Evolutionary conservation across 2,329 filamentous ascomycete species (phyloP).

Genomic region (Diaporthe nobilis): DNA sequence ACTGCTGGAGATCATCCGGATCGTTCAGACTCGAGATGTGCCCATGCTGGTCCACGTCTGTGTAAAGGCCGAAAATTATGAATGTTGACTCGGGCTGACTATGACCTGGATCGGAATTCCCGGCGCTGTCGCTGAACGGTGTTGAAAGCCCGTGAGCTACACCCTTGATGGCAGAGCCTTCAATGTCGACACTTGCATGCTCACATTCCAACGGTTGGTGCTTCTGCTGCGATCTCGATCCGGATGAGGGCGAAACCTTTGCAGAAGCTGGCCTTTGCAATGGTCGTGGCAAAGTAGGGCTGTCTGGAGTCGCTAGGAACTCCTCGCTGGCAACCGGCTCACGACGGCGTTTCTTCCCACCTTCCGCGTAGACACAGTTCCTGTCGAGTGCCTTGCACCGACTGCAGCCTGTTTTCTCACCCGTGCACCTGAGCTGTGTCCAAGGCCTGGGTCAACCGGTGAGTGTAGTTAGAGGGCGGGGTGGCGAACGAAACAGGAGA

Average conservation of each 20-base stretch:
- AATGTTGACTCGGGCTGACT: not conserved
- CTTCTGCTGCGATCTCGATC: not conserved
- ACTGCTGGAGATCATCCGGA: not conserved
- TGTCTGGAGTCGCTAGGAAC: not conserved
- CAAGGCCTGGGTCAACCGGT: not conserved
- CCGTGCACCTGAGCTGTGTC: not conserved
- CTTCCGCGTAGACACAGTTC: not conserved
- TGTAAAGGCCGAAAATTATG: not conserved
- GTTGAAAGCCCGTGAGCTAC: not conserved
- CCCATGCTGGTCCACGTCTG: not conserved
- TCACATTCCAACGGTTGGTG: not conserved
- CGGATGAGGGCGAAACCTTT: not conserved
- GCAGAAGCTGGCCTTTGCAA: not conserved
- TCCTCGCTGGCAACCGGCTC: not conserved
- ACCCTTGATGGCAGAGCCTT: not conserved
- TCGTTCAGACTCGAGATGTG: not conserved
- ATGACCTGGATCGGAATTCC: not conserved
- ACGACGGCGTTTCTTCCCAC: conserved; percentile 24
- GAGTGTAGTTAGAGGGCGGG: not conserved
- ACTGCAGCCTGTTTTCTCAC: conserved; percentile 6
- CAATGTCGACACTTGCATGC: too few relatives aligned
- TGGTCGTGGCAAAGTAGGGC: not conserved
- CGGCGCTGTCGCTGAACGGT: not conserved
- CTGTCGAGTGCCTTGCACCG: not conserved
- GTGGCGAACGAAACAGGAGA: not conserved